Evolutionary conservation across 164 flowering plant species (phyloP).

Genomic region (Echeveria elegans): DNA sequence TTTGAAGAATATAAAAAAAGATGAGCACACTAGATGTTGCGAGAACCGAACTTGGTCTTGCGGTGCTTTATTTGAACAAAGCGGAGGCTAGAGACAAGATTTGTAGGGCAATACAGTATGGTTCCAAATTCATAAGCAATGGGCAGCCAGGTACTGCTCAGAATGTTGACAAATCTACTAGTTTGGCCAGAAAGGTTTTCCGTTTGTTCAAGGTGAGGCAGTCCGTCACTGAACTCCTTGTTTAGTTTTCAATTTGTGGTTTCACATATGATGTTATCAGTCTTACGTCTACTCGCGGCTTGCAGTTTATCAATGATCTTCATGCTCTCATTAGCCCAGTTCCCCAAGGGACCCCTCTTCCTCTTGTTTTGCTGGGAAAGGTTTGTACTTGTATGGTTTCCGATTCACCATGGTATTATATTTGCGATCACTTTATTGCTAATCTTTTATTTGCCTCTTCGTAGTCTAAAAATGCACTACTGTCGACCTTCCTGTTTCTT

Average conservation of each 20-base stretch:
- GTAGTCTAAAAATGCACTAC: slow-evolving; percentile 89
- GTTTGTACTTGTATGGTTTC: slow-evolving; percentile 21
- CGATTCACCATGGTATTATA: not conserved
- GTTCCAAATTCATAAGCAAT: slow-evolving; percentile 89
- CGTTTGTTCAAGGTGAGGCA: slow-evolving; percentile 75
- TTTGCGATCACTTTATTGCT: not conserved
- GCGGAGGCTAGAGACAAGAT: slow-evolving; percentile 99
- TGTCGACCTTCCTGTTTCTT: slow-evolving; percentile 91
- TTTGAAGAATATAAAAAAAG: slow-evolving; percentile 19
- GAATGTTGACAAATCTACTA: slow-evolving; percentile 93
- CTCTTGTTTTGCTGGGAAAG: slow-evolving; percentile 86
- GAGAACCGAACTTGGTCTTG: slow-evolving; percentile 85
- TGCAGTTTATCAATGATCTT: slow-evolving; percentile 97
- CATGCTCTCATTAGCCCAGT: slow-evolving; percentile 85
- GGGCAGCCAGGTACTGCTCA: slow-evolving; percentile 96
- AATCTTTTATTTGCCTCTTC: slow-evolving; percentile 11
- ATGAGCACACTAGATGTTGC: slow-evolving; percentile 82
- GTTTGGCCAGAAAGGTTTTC: slow-evolving; percentile 94
- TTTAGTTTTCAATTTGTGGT: not conserved
- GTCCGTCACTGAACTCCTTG: no score
- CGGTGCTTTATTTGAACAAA: slow-evolving; percentile 80
- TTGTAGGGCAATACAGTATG: slow-evolving; percentile 97
- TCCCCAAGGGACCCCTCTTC: slow-evolving; percentile 90
- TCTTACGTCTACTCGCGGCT: not conserved
- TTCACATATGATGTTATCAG: not conserved